A percentile compares a stretch with the other conserved stretches of the same genome.
phyloP scores from a whole-genome alignment of 2,329 filamentous ascomycete genomes.

The Rosellinia necatrix region DNA sequence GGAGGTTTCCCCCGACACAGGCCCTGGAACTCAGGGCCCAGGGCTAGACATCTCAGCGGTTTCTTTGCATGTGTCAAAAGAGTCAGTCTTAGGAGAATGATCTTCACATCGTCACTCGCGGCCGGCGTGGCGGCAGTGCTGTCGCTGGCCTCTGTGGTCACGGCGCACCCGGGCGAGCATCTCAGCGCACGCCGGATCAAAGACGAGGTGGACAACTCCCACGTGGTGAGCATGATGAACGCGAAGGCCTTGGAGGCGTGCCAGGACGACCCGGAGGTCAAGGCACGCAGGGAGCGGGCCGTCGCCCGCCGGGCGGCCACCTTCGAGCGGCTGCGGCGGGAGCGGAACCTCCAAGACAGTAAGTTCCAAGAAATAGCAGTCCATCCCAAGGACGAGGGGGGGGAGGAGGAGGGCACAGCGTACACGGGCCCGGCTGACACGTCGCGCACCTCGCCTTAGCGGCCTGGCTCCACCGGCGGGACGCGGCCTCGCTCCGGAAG shows the following conservation, averaged over 20 bases:
- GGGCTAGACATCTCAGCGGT: neutral
- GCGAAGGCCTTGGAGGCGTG: slow-evolving; percentile 45
- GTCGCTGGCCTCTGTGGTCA: slow-evolving; percentile 29
- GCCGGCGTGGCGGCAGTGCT: slow-evolving; percentile 31
- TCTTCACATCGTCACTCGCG: slow-evolving; percentile 29
- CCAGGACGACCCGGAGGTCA: slow-evolving; percentile 44
- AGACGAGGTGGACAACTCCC: slow-evolving; percentile 36
- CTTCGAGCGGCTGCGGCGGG: slow-evolving; percentile 44
- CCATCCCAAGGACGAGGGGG: too few relatives aligned
- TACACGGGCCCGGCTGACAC: too few relatives aligned
- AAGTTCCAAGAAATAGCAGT: slow-evolving; percentile 22
- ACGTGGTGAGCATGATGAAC: slow-evolving; percentile 39
- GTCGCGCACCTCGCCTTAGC: too few relatives aligned
- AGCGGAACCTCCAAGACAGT: slow-evolving; percentile 38
- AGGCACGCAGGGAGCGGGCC: slow-evolving; percentile 45
- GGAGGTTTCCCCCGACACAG: slow-evolving; percentile 1
- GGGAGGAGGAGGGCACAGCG: too few relatives aligned
- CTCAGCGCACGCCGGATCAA: slow-evolving; percentile 35
- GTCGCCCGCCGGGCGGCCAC: slow-evolving; percentile 46
- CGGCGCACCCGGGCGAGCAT: slow-evolving; percentile 39
- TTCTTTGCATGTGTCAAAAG: neutral
- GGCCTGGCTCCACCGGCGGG: slow-evolving; percentile 41
- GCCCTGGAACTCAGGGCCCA: neutral
- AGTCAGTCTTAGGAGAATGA: slow-evolving; percentile 27
- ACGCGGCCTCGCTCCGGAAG: slow-evolving; percentile 43